Base-by-base conservation (phyloP, 2,329 filamentous ascomycete species). In the Aureobasidium sp. region DNA sequence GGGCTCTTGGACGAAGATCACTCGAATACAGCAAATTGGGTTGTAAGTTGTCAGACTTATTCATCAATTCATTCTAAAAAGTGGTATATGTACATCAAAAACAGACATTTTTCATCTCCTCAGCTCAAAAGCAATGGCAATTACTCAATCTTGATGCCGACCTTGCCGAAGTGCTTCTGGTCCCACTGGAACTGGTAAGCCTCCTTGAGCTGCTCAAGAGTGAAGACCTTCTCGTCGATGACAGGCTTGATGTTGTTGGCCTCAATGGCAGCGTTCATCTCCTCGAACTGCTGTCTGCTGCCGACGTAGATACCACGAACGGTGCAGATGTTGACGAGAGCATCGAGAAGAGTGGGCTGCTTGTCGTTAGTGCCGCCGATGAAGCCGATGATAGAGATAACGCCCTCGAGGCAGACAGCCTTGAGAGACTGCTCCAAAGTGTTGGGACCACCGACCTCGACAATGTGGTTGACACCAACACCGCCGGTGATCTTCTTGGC, bases 371-470 rank as follows among this genome's bases (percentile, higher is more conserved):
- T 72, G 15, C 80, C 82, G 17, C 79, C 81, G n/a, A 85, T 70
- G 72, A 84, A 84, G 1, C 83, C 83, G 62, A 85, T 84, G 62
- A 85, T 78, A 63, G 71, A 77, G 66, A 83, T 81, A 15, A 83
- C 73, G 37, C 82, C 83, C 65, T 84, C 83, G 34, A 79, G 77
- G 58, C 66, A 68, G 60, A 74, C 68, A 27, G 73, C 73, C 42
- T 69, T 68, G 29, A 77, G 66, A 20, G 78, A 80, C 69, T 87
- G 78, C 3, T 74, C 67, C 65, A 89, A 78, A 0, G 85, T 88
- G n/a, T 77, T 79, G 0, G 83, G 77, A 0, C 87, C 87, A 13
- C 84, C 87, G n/a, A 88, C 81, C 67, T 90, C 87, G 42, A 88
- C 68, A 42, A 89, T 75, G 64, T 86, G 78, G 67, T 88, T 81